Evolutionary conservation across 2,329 filamentous ascomycete genomes (phyloP), one percentile per base, ranked within the genome.

Genomic region (Fonsecaea monophora): DNA sequence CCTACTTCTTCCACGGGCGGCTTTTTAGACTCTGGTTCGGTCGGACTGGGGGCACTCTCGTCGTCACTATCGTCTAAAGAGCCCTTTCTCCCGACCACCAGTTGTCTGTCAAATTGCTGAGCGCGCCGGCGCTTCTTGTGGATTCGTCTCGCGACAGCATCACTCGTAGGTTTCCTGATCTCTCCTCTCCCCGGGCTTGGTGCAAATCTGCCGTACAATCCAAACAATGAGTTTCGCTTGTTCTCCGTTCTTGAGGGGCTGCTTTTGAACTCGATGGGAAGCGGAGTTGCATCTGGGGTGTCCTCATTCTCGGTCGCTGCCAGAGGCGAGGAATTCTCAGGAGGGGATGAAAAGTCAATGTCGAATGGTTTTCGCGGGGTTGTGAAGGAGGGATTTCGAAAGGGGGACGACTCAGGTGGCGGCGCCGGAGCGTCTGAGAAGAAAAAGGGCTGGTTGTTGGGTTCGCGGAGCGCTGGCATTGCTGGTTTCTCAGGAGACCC

Each of bases 181-280:
- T 91, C 89, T 53, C 89, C 90, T 70, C 86, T 85, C 1, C 90
- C 90, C 0, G 90, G 79, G 59, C 79, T 82, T 0, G 79, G 77
- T n/a, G 77, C 78, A 61, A 80, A 82, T 54, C 77, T 78, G 32
- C 78, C 78, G 56, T 80, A 82, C 60, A 82, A 75, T 55, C 77
- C 77, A 63, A 78, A 80, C 8, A 80, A 69, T 15, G 77, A 80
- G 66, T 78, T 81, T 30, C 78, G 74, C 66, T 79, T 78, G 32
- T 74, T 74, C 68, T 71, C 67, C 53, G 63, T 34, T 59, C 65
- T 69, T 37, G 62, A 53, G n/a, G 66, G 65, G 54, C 68, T 67
- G 65, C 64, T 65, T 25, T 60, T 66, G 67, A 72, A 72, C 40
- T 71, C 61, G 30, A 74, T 68, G 48, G 72, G 60, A 30, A 73